Percentiles rank a stretch among this genome's conserved stretches.
These are phyloP conservation scores for Aspergillus affinis DNA, from an alignment of 495 filamentous ascomycete genomes.

Conservation along the genomic window DNA sequence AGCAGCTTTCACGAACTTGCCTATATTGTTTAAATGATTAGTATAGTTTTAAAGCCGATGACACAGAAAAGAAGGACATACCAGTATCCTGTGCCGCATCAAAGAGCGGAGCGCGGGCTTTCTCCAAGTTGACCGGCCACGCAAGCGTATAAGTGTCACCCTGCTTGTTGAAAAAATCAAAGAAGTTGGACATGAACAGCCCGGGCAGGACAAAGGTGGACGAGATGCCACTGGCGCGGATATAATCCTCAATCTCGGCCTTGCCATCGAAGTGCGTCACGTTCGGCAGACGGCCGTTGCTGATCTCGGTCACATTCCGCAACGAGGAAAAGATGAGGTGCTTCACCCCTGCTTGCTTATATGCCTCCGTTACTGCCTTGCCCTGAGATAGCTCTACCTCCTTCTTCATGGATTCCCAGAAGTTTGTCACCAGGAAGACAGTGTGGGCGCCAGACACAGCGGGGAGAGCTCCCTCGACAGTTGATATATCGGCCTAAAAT, in stretches of 20 bases:
- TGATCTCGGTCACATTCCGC: constrained; percentile 32
- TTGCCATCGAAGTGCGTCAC: constrained; percentile 65
- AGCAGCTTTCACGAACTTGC: constrained; percentile 57
- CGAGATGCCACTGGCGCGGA: constrained; percentile 46
- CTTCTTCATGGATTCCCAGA: constrained; percentile 17
- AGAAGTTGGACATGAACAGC: constrained; percentile 58
- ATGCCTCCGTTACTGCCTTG: constrained; percentile 54
- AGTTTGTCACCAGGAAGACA: constrained; percentile 29
- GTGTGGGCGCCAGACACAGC: constrained; percentile 38
- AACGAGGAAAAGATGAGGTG: constrained; percentile 31
- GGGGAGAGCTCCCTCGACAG: no score
- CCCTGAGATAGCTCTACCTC: constrained; percentile 52
- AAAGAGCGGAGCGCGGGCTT: constrained; percentile 50
- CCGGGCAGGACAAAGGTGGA: constrained; percentile 59
- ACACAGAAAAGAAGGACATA: constrained; percentile 27
- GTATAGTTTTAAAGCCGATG: no score
- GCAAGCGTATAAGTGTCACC: constrained; percentile 17
- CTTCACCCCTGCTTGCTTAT: constrained; percentile 27
- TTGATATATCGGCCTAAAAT: no score
- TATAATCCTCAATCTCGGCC: constrained; percentile 58
- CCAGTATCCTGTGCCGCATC: constrained; percentile 50
- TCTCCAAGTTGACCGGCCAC: constrained; percentile 13
- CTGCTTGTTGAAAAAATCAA: constrained; percentile 16
- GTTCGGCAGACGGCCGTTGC: constrained; percentile 32
- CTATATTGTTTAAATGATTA: constrained; percentile 10